Conservation (phyloP, 75 land plant genomes). For the Cryptomeria japonica region DNA sequence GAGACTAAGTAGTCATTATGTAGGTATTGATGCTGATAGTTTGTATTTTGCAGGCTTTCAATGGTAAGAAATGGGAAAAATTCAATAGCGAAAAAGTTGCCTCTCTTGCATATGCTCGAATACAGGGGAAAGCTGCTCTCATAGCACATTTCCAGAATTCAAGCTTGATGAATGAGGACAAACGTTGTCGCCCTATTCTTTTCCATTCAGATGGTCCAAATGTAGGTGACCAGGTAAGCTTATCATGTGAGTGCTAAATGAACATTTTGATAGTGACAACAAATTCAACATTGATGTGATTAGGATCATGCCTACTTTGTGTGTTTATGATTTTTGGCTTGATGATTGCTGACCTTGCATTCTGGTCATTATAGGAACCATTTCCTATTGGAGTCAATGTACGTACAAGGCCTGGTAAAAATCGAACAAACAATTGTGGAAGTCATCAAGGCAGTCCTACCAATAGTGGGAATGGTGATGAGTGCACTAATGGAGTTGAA, state of each 20-base stretch:
- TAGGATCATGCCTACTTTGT: neutral
- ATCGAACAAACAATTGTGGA: slow-evolving; percentile 27
- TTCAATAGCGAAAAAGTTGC: slow-evolving; percentile 96
- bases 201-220: slow-evolving; percentile 91
- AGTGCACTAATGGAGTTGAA: slow-evolving; percentile 18
- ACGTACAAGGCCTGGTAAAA: slow-evolving; percentile 47
- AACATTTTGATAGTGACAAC: neutral
- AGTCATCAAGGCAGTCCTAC: slow-evolving; percentile 43
- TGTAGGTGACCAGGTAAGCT: slow-evolving; percentile 82
- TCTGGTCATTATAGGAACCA: slow-evolving; percentile 47
- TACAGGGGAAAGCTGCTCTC: slow-evolving; percentile 89
- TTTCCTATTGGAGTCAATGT: slow-evolving; percentile 72
- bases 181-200: slow-evolving; percentile 90
- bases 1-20: neutral
- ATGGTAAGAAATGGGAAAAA: slow-evolving; percentile 96
- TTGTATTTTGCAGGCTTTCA: slow-evolving; percentile 54
- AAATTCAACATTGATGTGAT: neutral
- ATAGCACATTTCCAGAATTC: slow-evolving; percentile 94
- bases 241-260: neutral
- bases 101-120: slow-evolving; percentile 89
- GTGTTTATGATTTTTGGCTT: neutral
- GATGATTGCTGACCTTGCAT: neutral
- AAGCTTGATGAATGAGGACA: slow-evolving; percentile 94
- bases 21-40: neutral
- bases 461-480: slow-evolving; percentile 31